Evolutionary conservation across 192 early-diverging fungal species (phyloP), one percentile per base, ranked within the genome.

Genomic region (Gonapodya prolifera): DNA sequence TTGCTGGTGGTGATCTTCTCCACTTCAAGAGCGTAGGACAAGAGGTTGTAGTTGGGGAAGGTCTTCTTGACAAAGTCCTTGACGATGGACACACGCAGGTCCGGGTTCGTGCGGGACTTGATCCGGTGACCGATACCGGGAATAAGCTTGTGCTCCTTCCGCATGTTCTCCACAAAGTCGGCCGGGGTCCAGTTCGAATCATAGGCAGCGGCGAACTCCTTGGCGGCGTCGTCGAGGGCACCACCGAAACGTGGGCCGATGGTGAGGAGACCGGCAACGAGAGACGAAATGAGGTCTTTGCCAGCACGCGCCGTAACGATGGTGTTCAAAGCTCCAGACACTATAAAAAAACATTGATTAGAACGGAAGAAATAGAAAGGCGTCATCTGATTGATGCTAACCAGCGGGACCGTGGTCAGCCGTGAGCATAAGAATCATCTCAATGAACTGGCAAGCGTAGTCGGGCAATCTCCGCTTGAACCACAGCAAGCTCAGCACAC

Each of bases 381-480:
- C 71, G 8, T 16, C 18, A 29, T 2, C 16, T 32, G 8, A 8
- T 61, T 16, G 45, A 8, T 30, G 29, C 71, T 30, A 18, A 73
- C 71, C 97, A 35, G 97, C 97, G 0, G 97, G 97, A 33, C 97
- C 97, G 86, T 99, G 97, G 89, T 99, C 97, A 28, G 97, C 97
- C 1, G 97, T 99, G 80, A 99, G 88, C 97, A 99, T 99, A 35
- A 99, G 89, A 29, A 97, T 95, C 97, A 99, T 99, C 87, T 99
- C 97, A 78, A 99, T 97, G 83, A 99, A 99, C 88, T 92, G 93
- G 85, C 92, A 90, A 18, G 97, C 97, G 83, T 96, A 99, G 71
- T 85, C 87, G 16, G 97, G 97, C 77, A 99, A 85, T 75, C 97
- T 91, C 69, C 97, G 91, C 90, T 97, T 97, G 90, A 99, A 99